Conservation (phyloP, 257 asterid genomes). For the Solanum chilense region DNA sequence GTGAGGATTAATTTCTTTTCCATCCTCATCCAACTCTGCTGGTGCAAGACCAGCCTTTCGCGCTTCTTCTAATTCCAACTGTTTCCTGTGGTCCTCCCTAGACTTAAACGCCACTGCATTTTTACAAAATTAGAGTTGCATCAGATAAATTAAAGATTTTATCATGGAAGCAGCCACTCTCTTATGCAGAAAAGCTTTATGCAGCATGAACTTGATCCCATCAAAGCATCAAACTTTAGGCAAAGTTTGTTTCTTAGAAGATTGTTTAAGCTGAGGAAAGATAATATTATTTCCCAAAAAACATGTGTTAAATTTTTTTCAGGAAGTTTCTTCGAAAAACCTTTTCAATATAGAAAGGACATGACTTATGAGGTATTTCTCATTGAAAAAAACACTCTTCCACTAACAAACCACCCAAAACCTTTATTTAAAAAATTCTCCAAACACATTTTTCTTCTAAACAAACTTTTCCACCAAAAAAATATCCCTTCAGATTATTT, state of each 20-base stretch:
- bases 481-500: background rate
- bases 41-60: conserved; percentile 99
- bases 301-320: background rate
- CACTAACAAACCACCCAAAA: background rate
- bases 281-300: background rate
- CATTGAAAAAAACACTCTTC: background rate
- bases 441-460: background rate
- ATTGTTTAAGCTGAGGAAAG: background rate
- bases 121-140: background rate
- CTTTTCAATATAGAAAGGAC: background rate
- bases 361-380: background rate
- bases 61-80: conserved; percentile 88
- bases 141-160: background rate
- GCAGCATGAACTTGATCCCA: background rate
- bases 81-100: conserved; percentile 94
- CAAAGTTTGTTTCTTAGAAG: background rate
- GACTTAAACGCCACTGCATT: conserved; percentile 78
- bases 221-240: background rate
- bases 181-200: background rate
- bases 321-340: background rate
- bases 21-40: conserved; percentile 95
- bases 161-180: background rate
- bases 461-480: background rate
- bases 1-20: conserved; percentile 96
- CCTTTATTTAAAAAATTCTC: background rate